Percentiles rank a stretch among this genome's conserved stretches.
Conservation (phyloP, 306 rosid species). For the Fragaria vesca region DNA sequence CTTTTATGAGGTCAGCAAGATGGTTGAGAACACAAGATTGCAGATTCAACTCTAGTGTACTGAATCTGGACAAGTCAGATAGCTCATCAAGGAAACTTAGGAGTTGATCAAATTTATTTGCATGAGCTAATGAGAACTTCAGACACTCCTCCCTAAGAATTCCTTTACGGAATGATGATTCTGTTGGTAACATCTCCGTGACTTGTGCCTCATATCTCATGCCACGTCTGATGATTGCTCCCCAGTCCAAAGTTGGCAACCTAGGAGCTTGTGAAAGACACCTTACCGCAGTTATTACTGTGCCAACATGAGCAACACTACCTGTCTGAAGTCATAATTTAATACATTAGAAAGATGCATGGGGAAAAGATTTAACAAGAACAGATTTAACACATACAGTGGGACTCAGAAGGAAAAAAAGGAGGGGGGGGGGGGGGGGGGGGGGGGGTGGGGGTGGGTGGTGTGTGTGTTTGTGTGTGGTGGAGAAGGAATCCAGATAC, state of each 20-base stretch:
- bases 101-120: conserved; percentile 74
- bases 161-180: conserved; percentile 48
- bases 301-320: conserved; percentile 31
- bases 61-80: conserved; percentile 70
- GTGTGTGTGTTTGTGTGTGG: no score
- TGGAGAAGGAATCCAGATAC: no score
- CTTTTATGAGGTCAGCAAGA: conserved; percentile 67
- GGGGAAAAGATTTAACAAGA: neutral
- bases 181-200: conserved; percentile 32
- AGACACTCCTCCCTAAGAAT: conserved; percentile 70
- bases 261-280: conserved; percentile 94
- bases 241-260: conserved; percentile 90
- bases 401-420: no score
- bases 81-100: conserved; percentile 87
- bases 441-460: no score
- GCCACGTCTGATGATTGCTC: conserved; percentile 73
- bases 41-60: conserved; percentile 67
- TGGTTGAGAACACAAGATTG: conserved; percentile 70
- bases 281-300: conserved; percentile 52
- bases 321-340: conserved; percentile 46
- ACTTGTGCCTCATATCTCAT: conserved; percentile 74
- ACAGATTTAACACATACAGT: neutral
- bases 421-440: no score
- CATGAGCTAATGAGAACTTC: conserved; percentile 76
- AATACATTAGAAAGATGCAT: conserved; percentile 28